Conservation (phyloP, 208 protist genomes). For the Leishmania braziliensis region DNA sequence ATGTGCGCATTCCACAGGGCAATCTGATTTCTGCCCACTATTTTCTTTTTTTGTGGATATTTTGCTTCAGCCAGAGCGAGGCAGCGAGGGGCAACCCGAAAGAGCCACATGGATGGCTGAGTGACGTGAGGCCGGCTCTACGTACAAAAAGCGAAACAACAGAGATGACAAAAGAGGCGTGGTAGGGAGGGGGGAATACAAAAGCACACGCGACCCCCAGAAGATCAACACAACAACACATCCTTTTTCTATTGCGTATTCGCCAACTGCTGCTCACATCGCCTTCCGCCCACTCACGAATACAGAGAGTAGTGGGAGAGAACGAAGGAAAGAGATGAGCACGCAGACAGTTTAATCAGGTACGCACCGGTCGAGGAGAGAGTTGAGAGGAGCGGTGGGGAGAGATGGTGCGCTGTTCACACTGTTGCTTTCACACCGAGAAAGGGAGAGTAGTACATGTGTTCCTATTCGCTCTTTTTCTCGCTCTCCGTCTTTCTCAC, state of each 20-base stretch:
- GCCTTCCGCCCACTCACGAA: not conserved
- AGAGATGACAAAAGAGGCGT: not conserved
- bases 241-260: not conserved
- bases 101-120: not conserved
- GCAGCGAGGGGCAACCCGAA: not conserved
- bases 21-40: not conserved
- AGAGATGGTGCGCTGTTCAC: not conserved
- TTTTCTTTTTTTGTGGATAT: too few relatives aligned
- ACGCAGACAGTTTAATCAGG: not conserved
- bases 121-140: not conserved
- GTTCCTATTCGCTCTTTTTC: not conserved
- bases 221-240: not conserved
- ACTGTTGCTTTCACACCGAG: not conserved
- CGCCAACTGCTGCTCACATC: not conserved
- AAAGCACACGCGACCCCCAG: not conserved
- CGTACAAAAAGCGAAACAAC: not conserved
- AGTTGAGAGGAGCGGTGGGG: not conserved
- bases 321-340: slow-evolving; percentile 14
- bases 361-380: not conserved
- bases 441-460: not conserved
- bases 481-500: not conserved
- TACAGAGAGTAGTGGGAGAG: not conserved
- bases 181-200: not conserved
- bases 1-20: not conserved
- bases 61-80: not conserved